phyloP scores from a whole-genome alignment of 805 yeast genomes.

The Spathaspora boniae region DNA sequence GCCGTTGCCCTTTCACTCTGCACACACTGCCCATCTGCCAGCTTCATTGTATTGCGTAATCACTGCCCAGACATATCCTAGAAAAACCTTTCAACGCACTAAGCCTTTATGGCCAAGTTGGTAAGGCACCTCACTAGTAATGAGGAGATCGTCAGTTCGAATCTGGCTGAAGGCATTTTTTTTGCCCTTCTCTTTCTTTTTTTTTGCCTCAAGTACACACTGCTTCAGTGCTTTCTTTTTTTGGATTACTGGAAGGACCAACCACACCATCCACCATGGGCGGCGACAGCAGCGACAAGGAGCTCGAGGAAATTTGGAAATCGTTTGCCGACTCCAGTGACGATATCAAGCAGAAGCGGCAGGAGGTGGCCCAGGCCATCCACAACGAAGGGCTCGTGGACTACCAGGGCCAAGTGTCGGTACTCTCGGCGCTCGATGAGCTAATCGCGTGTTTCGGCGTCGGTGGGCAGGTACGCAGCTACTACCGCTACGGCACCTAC shows the following conservation, averaged over 20 bases:
- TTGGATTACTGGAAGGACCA: not conserved
- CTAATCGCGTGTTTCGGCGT: slow-evolving; percentile 80
- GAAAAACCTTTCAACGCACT: not conserved
- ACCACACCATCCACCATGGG: slow-evolving; percentile 4
- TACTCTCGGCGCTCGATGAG: slow-evolving; percentile 81
- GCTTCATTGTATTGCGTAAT: too few relatives aligned
- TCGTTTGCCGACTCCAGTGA: slow-evolving; percentile 28
- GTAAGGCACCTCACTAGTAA: slow-evolving; percentile 42
- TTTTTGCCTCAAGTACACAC: not conserved
- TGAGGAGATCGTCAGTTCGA: slow-evolving; percentile 41
- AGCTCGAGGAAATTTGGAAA: slow-evolving; percentile 27
- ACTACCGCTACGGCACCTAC: slow-evolving; percentile 79
- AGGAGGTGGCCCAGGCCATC: slow-evolving; percentile 18
- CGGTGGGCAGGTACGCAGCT: slow-evolving; percentile 84
- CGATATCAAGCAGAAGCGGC: slow-evolving; percentile 22
- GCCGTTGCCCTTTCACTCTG: too few relatives aligned
- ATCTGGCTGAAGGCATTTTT: slow-evolving; percentile 30
- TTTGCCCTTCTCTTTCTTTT: slow-evolving; percentile 3
- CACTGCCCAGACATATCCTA: too few relatives aligned
- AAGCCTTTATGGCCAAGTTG: slow-evolving; percentile 37
- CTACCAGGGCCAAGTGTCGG: slow-evolving; percentile 33
- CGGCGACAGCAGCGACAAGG: slow-evolving; percentile 19
- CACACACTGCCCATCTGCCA: too few relatives aligned
- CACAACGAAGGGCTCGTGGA: slow-evolving; percentile 17
- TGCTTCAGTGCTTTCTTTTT: not conserved